A percentile compares a stretch with the other conserved stretches of the same genome.
Evolutionary conservation across 164 flowering plant species (phyloP).

Genomic region (Dillenia suffruticosa): DNA sequence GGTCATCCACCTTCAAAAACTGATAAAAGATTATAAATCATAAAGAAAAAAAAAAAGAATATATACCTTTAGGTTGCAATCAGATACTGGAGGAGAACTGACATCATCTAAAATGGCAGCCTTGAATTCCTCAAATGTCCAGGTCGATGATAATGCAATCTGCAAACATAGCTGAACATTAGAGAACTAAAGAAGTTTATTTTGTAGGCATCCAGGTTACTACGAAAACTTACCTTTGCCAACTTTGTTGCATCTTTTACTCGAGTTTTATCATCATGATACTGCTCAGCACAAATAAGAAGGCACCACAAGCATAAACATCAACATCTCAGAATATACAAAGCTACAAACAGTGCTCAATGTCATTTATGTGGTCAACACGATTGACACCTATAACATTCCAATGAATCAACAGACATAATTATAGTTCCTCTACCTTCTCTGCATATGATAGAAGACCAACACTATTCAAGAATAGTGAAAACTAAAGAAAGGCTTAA

Average conservation of each 20-base stretch:
- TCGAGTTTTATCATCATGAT: slow-evolving; percentile 71
- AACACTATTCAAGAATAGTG: too few species aligned
- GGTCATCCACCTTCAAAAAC: too few species aligned
- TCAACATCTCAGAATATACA: too few species aligned
- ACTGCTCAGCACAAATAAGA: slow-evolving; percentile 32
- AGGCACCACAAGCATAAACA: too few species aligned
- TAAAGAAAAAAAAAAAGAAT: not conserved
- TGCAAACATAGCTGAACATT: slow-evolving; percentile 12
- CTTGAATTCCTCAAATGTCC: slow-evolving; percentile 77
- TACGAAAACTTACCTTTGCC: slow-evolving; percentile 45
- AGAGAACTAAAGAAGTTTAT: not conserved
- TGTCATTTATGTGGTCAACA: too few species aligned
- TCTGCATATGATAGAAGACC: too few species aligned
- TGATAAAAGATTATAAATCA: too few species aligned
- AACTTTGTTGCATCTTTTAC: slow-evolving; percentile 73
- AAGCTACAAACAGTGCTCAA: too few species aligned
- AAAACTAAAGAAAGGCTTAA: too few species aligned
- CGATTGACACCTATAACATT: too few species aligned
- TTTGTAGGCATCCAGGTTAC: not conserved
- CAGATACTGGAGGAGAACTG: slow-evolving; percentile 42
- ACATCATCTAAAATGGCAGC: slow-evolving; percentile 41
- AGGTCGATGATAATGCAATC: slow-evolving; percentile 55
- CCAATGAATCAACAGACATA: too few species aligned
- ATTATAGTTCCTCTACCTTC: too few species aligned
- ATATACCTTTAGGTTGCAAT: slow-evolving; percentile 68